Base-by-base conservation (phyloP, 306 rosid species). In the Crataegus laevigata region DNA sequence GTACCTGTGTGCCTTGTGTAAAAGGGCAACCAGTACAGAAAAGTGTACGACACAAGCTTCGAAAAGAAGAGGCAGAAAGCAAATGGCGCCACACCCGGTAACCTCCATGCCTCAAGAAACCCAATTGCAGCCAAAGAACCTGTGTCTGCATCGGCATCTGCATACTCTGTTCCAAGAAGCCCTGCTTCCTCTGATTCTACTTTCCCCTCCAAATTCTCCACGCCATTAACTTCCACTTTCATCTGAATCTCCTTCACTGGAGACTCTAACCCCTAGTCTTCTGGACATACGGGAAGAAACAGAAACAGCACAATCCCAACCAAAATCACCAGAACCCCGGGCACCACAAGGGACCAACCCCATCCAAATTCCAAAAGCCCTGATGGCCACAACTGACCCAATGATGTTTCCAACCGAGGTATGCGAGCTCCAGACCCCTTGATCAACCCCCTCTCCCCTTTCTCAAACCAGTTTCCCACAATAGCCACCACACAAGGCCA, bases 401-500 rank as follows among this genome's bases (percentile, higher is more conserved):
- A 92, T 68, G 62, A 96, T 89, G 81, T 96, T 92, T 65, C 99
- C 99, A 1, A 96, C 90, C 0, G 98, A 92, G 61, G 99, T 87
- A 85, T 96, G 93, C 0, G 99, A 90, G 81, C 82, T 92, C 99
- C 99, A 96, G 11, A 89, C 71, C 54, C 98, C 99, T 96, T 88
- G 67, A 93, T 93, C 84, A 93, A 87, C 5, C 98, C 98, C 86
- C 98, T 85, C 88, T 89, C 89, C 1, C 82, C 85, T 78, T 85
- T 93, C 71, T 93, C 96, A 64, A 81, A 85, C 98, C 98, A 93
- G 77, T 89, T 91, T 55, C 98, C 97, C 42, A 91, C 92, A 68
- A 93, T 71, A 28, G 97, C 91, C 71, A 93, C 97, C 81, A 90
- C 99, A 85, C 96, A 96, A 73, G 98, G 99, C 98, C 99, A 96